phyloP scores from a whole-genome alignment of 2,329 filamentous ascomycete species.

The Pleoardoris graminearum region DNA sequence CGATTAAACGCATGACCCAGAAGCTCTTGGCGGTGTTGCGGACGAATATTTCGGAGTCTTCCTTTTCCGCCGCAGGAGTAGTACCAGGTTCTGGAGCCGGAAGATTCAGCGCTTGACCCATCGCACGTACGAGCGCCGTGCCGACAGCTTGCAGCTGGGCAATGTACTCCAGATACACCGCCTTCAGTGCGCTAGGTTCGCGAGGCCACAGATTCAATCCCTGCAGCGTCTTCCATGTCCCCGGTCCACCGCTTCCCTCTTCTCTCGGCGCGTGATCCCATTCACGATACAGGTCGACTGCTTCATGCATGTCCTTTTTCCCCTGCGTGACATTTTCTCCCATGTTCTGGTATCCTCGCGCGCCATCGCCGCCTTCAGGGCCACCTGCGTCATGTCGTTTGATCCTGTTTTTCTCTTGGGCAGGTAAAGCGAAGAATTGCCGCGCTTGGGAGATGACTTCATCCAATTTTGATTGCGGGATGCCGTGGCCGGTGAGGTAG shows the following conservation, averaged over 20 bases:
- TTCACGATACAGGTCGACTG: constrained; percentile 46
- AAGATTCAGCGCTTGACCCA: constrained; percentile 44
- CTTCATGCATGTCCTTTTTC: constrained; percentile 43
- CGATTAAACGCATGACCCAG: constrained; percentile 49
- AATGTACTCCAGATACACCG: constrained; percentile 40
- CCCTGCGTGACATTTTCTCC: constrained; percentile 45
- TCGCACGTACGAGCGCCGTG: constrained; percentile 41
- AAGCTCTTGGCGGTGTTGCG: constrained; percentile 39
- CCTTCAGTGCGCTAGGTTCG: constrained; percentile 31
- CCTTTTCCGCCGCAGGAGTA: neutral
- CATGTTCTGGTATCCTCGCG: constrained; percentile 44
- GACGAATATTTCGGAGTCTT: constrained; percentile 40
- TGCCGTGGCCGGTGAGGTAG: constrained; percentile 49
- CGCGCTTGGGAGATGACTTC: constrained; percentile 38
- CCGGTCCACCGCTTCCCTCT: constrained; percentile 18
- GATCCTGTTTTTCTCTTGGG: constrained; percentile 39
- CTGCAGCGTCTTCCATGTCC: constrained; percentile 38
- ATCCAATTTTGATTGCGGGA: constrained; percentile 32
- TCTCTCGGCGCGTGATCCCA: constrained; percentile 34
- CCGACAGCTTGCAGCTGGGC: constrained; percentile 34
- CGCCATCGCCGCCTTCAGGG: constrained; percentile 40
- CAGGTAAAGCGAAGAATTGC: constrained; percentile 38
- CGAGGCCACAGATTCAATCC: constrained; percentile 51
- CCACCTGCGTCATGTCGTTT: constrained; percentile 40
- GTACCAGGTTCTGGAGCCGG: neutral